These are phyloP conservation scores for Flaveria brownii DNA, from an alignment of 129 eudicot genomes.

Conservation along the genomic window DNA sequence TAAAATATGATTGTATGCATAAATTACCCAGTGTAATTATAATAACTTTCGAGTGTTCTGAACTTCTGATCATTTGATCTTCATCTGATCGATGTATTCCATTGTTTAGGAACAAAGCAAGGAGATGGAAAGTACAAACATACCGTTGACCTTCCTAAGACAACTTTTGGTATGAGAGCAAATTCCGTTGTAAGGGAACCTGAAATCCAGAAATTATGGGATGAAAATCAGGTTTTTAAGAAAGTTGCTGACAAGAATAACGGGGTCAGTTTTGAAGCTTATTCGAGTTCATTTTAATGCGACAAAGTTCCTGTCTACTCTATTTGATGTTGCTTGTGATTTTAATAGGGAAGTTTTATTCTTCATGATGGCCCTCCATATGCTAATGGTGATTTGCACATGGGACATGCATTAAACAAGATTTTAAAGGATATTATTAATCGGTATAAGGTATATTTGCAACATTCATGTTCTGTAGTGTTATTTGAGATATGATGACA, in stretches of 20 bases:
- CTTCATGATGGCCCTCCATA: slow-evolving; percentile 99
- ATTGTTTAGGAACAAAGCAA: slow-evolving; percentile 59
- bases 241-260: slow-evolving; percentile 70
- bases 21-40: neutral
- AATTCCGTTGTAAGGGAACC: slow-evolving; percentile 90
- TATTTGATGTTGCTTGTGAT: slow-evolving; percentile 30
- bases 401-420: slow-evolving; percentile 98
- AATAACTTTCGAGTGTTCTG: neutral
- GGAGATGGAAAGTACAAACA: slow-evolving; percentile 94
- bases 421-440: slow-evolving; percentile 94
- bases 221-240: slow-evolving; percentile 85
- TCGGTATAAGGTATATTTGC: slow-evolving; percentile 72
- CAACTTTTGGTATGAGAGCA: slow-evolving; percentile 82
- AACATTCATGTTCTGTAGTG: slow-evolving; percentile 4
- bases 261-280: slow-evolving; percentile 59
- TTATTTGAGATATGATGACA: neutral
- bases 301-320: slow-evolving; percentile 7
- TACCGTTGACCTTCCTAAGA: slow-evolving; percentile 86
- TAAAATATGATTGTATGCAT: neutral
- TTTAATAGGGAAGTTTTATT: slow-evolving; percentile 69
- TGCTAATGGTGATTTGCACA: slow-evolving; percentile 99
- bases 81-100: slow-evolving; percentile 10
- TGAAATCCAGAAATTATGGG: slow-evolving; percentile 96
- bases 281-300: neutral
- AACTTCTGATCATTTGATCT: neutral